Evolutionary conservation across 2,329 filamentous ascomycete genomes (phyloP), one percentile per base, ranked within the genome.

Genomic region (Colletotrichum sp.): DNA sequence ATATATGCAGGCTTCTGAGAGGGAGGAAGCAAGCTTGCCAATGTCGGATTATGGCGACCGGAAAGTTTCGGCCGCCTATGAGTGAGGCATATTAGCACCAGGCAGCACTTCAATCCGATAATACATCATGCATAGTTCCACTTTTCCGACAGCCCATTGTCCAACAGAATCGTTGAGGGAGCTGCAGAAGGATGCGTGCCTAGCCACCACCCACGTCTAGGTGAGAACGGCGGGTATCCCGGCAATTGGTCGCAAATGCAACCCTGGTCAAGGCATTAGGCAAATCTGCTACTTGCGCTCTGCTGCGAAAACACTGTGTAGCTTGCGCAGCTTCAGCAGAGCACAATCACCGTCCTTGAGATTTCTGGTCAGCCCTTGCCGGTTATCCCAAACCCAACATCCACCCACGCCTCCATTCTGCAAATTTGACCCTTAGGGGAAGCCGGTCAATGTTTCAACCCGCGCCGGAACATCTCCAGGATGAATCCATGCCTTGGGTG

Each of bases 391-490:
- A 21, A n/a, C 10, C n/a, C 44, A n/a, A 21, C 18, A 4, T 49
- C 44, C 44, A 49, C 18, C 16, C 9, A n/a, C 39, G 3, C 39
- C 5, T 49, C 39, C 18, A n/a, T 49, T 12, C 18, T 49, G 39
- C 39, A n/a, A 49, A 3, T 49, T 49, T 49, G 5, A 12, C 18
- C 5, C 3, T 0, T 12, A 0, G 52, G 8, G 0, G 1, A 9
- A 28, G 8, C 39, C 39, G 18, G 2, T 21, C 26, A 10, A 59
- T 26, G 24, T 59, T 59, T 28, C 24, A 26, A 21, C n/a, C 24
- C 24, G 55, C 55, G 6, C 55, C 55, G 6, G 21, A 59, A 59
- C 13, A 59, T 59, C 55, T 59, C 26, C 55, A 28, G 15, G 16
- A 59, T 28, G 60, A 36, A 24, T 63, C 28, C 12, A 63, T 28